These are phyloP conservation scores for Gaeumannomyces tritici DNA, from an alignment of 2,329 filamentous ascomycete genomes.

Conservation along the genomic window DNA sequence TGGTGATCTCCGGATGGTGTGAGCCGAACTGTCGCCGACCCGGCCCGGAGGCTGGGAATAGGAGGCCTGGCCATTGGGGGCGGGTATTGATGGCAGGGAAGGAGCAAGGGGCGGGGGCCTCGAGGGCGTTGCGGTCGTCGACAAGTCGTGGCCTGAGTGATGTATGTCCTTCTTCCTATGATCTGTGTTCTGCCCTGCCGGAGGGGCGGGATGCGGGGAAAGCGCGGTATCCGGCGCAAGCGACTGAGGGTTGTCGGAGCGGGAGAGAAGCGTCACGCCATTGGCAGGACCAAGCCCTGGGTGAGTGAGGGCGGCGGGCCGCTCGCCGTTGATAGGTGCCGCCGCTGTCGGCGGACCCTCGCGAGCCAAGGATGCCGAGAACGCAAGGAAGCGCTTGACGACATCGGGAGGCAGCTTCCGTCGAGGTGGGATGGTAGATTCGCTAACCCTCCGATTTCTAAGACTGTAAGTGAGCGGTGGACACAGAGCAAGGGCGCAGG, in stretches of 20 bases:
- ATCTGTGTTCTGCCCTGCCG: not conserved
- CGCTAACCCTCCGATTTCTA: constrained; percentile 40
- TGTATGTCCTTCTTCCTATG: not conserved
- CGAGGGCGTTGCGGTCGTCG: not conserved
- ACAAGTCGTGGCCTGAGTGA: not conserved
- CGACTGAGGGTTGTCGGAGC: not conserved
- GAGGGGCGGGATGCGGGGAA: too few species aligned
- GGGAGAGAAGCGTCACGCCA: not conserved
- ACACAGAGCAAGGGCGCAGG: constrained; percentile 6
- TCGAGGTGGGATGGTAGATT: constrained; percentile 41
- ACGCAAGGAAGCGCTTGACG: not conserved
- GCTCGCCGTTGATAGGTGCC: not conserved
- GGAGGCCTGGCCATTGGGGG: not conserved
- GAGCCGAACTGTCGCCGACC: not conserved
- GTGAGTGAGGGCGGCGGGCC: not conserved
- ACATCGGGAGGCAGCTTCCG: constrained; percentile 18
- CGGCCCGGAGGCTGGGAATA: not conserved
- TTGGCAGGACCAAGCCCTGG: not conserved
- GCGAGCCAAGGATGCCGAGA: not conserved
- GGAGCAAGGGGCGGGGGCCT: not conserved
- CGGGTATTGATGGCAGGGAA: not conserved
- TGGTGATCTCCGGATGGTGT: not conserved
- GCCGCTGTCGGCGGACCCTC: not conserved
- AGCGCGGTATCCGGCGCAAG: not conserved
- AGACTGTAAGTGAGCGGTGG: constrained; percentile 6